Evolutionary conservation across 129 eudicot species (phyloP), one percentile per base, ranked within the genome.

Genomic region (Arctium lappa): DNA sequence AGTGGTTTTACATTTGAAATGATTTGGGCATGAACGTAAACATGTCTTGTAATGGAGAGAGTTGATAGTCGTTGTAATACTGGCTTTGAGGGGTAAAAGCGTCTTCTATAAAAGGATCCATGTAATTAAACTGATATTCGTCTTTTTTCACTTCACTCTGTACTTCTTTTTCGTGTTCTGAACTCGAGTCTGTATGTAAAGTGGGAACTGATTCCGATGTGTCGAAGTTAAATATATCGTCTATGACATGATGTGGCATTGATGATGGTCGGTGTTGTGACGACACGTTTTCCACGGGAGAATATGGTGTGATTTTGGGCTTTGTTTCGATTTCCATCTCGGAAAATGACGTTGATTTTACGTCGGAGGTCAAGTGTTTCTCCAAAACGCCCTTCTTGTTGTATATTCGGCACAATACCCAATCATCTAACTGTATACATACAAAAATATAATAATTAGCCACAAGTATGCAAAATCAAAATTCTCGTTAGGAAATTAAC

Each of bases 321-420:
- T 91, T 91, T 56, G 80, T 86, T 27, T 84, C 87, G 30, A 88
- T 75, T 83, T 88, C 83, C 71, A 80, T 83, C 10, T 91, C 92
- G 1, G 90, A 69, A 73, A 82, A 85, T 3, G 79, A 82, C 2
- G 83, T 22, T 16, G 84, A 79, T 84, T 84, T 84, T 63, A 75
- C 39, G 36, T 88, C 89, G 1, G 84, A 40, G 12, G 68, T 80
- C 32, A 79, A 74, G 38, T 91, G 88, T 70, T 87, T 91, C 40
- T 91, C 92, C 44, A 91, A 40, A 3, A 83, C 86, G 1, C 95
- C 95, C 56, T 91, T 91, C 74, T 91, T 91, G 89, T 91, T 91
- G 88, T 91, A 91, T 32, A 91, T 89, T 60, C 95, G 92, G 81
- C 95, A 91, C 16, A 91, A 62, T 1, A 91, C 95, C 95, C 95